Conservation (phyloP, 2,329 filamentous ascomycete species). For the Fusarium penzigii region DNA sequence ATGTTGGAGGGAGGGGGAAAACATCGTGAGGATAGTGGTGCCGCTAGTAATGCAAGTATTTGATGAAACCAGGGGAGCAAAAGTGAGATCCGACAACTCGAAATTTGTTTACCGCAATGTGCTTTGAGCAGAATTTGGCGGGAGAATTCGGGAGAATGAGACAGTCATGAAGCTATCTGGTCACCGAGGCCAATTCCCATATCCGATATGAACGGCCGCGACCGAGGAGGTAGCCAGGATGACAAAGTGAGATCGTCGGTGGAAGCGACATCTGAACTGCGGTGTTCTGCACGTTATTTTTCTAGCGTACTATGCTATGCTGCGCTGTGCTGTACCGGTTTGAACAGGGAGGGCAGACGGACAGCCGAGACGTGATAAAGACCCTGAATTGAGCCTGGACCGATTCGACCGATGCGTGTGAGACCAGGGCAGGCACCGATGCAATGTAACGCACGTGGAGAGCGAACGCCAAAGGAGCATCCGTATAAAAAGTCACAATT, state of each 20-base stretch:
- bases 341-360: neutral
- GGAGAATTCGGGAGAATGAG: too few species aligned
- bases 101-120: neutral
- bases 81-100: constrained; percentile 14
- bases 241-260: too few species aligned
- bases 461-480: neutral
- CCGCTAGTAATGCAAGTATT: constrained; percentile 25
- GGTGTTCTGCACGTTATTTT: neutral
- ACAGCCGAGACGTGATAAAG: constrained; percentile 2
- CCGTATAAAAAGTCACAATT: neutral
- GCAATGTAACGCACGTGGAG: constrained; percentile 16
- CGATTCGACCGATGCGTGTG: constrained; percentile 5
- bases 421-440: constrained; percentile 9
- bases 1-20: constrained; percentile 14
- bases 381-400: constrained; percentile 22
- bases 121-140: too few species aligned
- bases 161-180: neutral
- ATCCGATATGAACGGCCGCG: neutral
- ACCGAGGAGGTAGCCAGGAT: neutral
- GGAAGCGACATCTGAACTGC: too few species aligned
- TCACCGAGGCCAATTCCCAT: neutral
- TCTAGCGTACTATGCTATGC: neutral
- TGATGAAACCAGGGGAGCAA: constrained; percentile 8
- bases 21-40: constrained; percentile 12
- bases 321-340: too few species aligned